Percentiles rank a stretch among this genome's conserved stretches.
Conservation (phyloP, 1,284 basidiomycete species). For the Ustilago nuda region DNA sequence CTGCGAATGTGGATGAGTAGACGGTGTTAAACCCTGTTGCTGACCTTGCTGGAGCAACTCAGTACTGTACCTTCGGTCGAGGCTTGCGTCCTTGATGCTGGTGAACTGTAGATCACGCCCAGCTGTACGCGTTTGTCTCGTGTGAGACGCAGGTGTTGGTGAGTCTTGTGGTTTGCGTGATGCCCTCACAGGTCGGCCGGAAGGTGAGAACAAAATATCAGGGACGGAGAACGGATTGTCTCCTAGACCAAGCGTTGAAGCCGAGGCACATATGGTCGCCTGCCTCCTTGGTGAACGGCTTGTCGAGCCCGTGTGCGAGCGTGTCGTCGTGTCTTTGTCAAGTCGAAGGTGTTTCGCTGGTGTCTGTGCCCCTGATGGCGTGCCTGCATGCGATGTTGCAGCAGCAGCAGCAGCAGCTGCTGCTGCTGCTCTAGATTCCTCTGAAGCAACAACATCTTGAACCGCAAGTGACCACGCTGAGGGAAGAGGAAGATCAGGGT, state of each 20-base stretch:
- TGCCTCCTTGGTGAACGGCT: slow-evolving; percentile 4
- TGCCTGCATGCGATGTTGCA: slow-evolving; percentile 34
- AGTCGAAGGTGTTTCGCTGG: slow-evolving; percentile 17
- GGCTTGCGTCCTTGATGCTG: background rate
- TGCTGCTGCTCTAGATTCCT: slow-evolving; percentile 43
- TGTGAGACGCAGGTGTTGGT: slow-evolving; percentile 6
- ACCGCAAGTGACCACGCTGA: slow-evolving; percentile 59
- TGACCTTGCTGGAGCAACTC: background rate
- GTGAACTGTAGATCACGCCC: background rate
- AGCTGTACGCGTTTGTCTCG: background rate
- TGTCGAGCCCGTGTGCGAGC: slow-evolving; percentile 1
- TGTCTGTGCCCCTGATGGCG: slow-evolving; percentile 39
- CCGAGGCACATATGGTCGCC: background rate
- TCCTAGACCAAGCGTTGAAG: background rate
- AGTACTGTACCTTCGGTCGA: background rate
- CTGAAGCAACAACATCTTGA: slow-evolving; percentile 53
- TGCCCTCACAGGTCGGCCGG: slow-evolving; percentile 29
- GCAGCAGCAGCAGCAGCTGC: slow-evolving; percentile 27
- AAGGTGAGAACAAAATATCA: slow-evolving; percentile 20
- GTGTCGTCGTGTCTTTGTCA: slow-evolving; percentile 2
- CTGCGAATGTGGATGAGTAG: background rate
- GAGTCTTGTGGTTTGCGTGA: slow-evolving; percentile 32
- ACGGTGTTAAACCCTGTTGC: background rate
- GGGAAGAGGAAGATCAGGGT: slow-evolving; percentile 48
- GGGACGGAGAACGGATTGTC: background rate